Evolutionary conservation across 176 grass and related monocot species (phyloP).

Genomic region (Carex scoparia): DNA sequence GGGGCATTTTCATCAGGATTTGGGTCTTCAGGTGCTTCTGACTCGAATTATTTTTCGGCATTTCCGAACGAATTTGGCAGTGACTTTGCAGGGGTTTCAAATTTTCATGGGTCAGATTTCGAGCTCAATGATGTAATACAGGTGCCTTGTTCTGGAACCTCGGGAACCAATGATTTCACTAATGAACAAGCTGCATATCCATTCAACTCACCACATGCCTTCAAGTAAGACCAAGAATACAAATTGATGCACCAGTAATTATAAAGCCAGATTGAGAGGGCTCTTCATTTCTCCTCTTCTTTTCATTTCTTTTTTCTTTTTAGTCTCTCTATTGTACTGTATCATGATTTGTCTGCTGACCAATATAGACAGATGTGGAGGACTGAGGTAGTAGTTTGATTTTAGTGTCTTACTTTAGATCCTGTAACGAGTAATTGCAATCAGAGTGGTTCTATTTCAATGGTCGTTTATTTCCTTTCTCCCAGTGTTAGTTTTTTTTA

Average conservation of each 20-base stretch:
- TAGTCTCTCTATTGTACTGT: neutral
- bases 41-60: constrained; percentile 36
- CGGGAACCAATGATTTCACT: constrained; percentile 6
- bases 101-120: constrained; percentile 14
- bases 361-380: neutral
- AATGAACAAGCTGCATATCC: constrained; percentile 9
- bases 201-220: neutral
- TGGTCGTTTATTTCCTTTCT: neutral
- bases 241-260: neutral
- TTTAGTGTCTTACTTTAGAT: neutral
- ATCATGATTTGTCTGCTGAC: neutral
- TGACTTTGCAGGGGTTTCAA: neutral
- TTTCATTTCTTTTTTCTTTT: too few species aligned
- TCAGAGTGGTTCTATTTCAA: neutral
- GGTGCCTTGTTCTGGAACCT: constrained; percentile 6
- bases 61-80: constrained; percentile 2
- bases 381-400: neutral
- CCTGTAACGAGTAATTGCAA: neutral
- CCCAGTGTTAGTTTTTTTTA: neutral
- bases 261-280: neutral
- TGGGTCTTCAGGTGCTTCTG: constrained; percentile 16
- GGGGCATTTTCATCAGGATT: constrained; percentile 22
- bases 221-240: constrained; percentile 8
- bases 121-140: constrained; percentile 57
- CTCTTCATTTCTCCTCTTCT: neutral